phyloP scores from a whole-genome alignment of 2,329 filamentous ascomycete genomes.

The Chrysosporium keratinophilum region DNA sequence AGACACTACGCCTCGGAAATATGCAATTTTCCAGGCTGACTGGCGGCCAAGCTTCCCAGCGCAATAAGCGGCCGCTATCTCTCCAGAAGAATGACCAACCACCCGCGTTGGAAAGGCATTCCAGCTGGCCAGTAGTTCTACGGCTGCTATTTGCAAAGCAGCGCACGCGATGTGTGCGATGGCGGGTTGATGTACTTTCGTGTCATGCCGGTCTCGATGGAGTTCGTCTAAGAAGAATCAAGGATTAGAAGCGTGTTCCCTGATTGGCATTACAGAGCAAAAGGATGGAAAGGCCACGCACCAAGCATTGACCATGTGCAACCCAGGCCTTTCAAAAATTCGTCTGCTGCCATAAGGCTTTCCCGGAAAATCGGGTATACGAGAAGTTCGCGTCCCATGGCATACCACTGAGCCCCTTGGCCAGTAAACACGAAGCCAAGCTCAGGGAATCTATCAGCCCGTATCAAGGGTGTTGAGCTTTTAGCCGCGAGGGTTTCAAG shows the following conservation, averaged over 20 bases:
- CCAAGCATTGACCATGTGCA: slow-evolving; percentile 12
- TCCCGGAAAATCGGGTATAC: slow-evolving; percentile 12
- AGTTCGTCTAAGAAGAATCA: slow-evolving; percentile 3
- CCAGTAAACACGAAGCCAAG: slow-evolving; percentile 17
- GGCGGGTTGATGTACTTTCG: slow-evolving; percentile 15
- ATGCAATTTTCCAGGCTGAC: slow-evolving; percentile 19
- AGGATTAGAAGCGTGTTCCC: background rate
- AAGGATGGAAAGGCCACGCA: background rate
- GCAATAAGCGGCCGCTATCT: slow-evolving; percentile 23
- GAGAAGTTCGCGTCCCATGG: slow-evolving; percentile 18
- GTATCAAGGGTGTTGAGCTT: background rate
- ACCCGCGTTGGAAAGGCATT: slow-evolving; percentile 14
- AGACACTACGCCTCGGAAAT: slow-evolving; percentile 16
- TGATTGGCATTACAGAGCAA: background rate
- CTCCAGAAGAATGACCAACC: slow-evolving; percentile 23
- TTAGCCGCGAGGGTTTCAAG: background rate
- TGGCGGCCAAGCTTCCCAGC: slow-evolving; percentile 14
- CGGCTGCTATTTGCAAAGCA: slow-evolving; percentile 19
- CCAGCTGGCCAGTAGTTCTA: slow-evolving; percentile 18
- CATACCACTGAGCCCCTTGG: slow-evolving; percentile 18
- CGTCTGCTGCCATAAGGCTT: slow-evolving; percentile 9
- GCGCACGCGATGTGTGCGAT: slow-evolving; percentile 11
- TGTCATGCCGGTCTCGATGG: slow-evolving; percentile 20
- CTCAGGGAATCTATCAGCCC: background rate
- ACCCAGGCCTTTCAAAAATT: slow-evolving; percentile 11